phyloP scores from a whole-genome alignment of 306 rosid species.

The Oxytropis ochrocephala region DNA sequence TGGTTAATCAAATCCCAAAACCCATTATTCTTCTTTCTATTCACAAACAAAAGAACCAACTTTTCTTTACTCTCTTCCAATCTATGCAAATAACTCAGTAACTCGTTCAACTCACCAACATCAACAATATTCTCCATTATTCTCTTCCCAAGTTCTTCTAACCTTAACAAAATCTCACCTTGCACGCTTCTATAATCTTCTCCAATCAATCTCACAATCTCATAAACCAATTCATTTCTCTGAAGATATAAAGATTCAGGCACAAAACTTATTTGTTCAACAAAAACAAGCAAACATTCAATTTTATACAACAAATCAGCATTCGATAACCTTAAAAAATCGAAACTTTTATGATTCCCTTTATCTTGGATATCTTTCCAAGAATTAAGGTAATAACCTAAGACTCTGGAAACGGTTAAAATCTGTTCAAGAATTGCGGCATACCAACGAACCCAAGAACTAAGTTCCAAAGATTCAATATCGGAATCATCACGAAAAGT shows the following conservation, averaged over 20 bases:
- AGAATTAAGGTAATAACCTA: slow-evolving; percentile 34
- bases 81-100: slow-evolving; percentile 26
- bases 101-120: slow-evolving; percentile 45
- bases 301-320: slow-evolving; percentile 42
- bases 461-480: slow-evolving; percentile 27
- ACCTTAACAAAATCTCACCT: slow-evolving; percentile 35
- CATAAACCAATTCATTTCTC: slow-evolving; percentile 55
- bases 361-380: not conserved
- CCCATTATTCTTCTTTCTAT: slow-evolving; percentile 35
- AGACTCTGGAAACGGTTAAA: slow-evolving; percentile 31
- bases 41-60: slow-evolving; percentile 49
- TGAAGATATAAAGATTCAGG: slow-evolving; percentile 54
- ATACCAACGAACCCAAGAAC: slow-evolving; percentile 85
- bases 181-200: slow-evolving; percentile 69
- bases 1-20: slow-evolving; percentile 58
- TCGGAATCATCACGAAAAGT: slow-evolving; percentile 56
- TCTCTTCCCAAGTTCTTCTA: slow-evolving; percentile 30
- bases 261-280: slow-evolving; percentile 31
- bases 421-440: slow-evolving; percentile 52
- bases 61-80: slow-evolving; percentile 40
- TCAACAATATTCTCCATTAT: slow-evolving; percentile 31
- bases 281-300: slow-evolving; percentile 43
- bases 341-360: not conserved
- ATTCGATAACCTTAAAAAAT: not conserved
- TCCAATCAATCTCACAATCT: slow-evolving; percentile 43